These are phyloP conservation scores for Gossypium davidsonii DNA, from an alignment of 441 rosid genomes.

Conservation along the genomic window DNA sequence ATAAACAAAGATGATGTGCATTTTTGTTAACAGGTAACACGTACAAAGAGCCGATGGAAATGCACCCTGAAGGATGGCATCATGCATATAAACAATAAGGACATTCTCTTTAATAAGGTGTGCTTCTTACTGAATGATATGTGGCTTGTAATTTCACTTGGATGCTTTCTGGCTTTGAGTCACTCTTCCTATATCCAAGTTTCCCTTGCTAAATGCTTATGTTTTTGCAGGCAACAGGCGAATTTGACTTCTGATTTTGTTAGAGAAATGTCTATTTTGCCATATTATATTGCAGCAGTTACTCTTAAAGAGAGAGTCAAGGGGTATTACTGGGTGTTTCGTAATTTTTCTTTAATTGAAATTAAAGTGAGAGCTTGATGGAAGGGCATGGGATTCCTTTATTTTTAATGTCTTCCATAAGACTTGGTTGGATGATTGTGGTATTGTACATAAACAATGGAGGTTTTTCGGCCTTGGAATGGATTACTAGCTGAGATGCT, in stretches of 20 bases:
- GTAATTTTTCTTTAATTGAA: conserved; percentile 20
- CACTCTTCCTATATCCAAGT: not conserved
- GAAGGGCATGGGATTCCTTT: conserved; percentile 17
- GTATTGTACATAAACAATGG: conserved; percentile 58
- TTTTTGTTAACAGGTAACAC: conserved; percentile 65
- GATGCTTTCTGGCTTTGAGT: not conserved
- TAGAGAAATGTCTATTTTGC: conserved; percentile 11
- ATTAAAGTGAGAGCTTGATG: conserved; percentile 28
- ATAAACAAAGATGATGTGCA: not conserved
- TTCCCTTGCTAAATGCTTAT: not conserved
- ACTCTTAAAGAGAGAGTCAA: conserved; percentile 19
- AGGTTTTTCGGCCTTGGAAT: conserved; percentile 28
- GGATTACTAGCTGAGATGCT: conserved; percentile 27
- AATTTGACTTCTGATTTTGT: conserved; percentile 82
- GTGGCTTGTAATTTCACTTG: not conserved
- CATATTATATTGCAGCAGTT: conserved; percentile 8
- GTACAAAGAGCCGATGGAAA: conserved; percentile 96
- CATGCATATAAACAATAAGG: conserved; percentile 91
- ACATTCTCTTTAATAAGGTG: conserved; percentile 94
- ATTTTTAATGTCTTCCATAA: conserved; percentile 8
- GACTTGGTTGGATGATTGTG: conserved; percentile 34
- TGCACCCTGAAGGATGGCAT: conserved; percentile 93
- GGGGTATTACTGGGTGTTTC: conserved; percentile 26
- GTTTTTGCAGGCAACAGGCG: conserved; percentile 79
- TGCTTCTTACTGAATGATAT: not conserved